These are phyloP conservation scores for Sporothrix schenckii DNA, from an alignment of 2,329 filamentous ascomycete genomes.

Conservation along the genomic window DNA sequence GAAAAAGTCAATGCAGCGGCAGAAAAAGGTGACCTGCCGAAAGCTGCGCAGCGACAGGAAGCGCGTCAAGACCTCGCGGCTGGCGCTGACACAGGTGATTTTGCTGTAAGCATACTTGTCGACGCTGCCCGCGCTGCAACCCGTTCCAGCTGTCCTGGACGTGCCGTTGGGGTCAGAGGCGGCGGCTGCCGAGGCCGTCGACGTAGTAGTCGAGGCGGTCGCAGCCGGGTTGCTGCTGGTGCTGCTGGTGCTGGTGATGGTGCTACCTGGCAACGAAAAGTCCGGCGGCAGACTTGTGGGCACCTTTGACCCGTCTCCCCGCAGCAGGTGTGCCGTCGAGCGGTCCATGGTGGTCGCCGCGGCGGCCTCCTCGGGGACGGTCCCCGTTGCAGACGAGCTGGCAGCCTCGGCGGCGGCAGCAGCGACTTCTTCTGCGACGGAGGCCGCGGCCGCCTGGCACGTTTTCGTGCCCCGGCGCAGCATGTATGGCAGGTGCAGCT, in stretches of 20 bases:
- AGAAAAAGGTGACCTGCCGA: conserved; percentile 43
- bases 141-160: background rate
- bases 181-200: background rate
- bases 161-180: too few species aligned
- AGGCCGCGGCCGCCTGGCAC: background rate
- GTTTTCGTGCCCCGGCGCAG: conserved; percentile 38
- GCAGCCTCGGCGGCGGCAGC: background rate
- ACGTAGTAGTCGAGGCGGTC: background rate
- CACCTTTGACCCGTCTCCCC: background rate
- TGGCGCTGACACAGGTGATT: conserved; percentile 47
- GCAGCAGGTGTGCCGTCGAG: background rate
- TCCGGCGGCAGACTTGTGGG: background rate
- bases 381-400: background rate
- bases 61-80: conserved; percentile 48
- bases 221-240: background rate
- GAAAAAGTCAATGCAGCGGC: conserved; percentile 50
- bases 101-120: conserved; percentile 46
- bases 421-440: background rate
- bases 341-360: background rate
- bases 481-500: conserved; percentile 53
- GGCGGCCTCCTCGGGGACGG: background rate
- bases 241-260: too few species aligned
- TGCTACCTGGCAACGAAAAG: background rate
- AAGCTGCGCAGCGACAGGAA: conserved; percentile 46
- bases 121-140: conserved; percentile 31